phyloP scores from a whole-genome alignment of 2,329 filamentous ascomycete genomes.

The Verticillium nubilum region DNA sequence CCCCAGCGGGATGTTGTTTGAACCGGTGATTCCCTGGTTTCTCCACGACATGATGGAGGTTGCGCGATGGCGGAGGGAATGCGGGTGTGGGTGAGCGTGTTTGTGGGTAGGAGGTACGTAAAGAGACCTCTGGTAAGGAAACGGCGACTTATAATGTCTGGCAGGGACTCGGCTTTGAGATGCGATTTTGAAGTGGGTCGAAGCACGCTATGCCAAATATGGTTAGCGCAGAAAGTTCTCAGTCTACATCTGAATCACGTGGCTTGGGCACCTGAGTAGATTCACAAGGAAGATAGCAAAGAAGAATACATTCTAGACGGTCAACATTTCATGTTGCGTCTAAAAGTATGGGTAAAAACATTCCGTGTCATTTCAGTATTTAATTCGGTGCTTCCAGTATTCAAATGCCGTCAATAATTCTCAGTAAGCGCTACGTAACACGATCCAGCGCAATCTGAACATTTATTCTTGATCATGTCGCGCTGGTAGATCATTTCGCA shows the following conservation, averaged over 20 bases:
- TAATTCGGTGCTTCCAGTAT: too few relatives aligned
- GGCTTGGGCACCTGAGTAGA: too few relatives aligned
- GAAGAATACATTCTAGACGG: too few relatives aligned
- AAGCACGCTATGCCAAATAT: background rate
- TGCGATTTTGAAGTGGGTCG: background rate
- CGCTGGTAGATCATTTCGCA: constrained; percentile 39
- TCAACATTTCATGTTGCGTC: too few relatives aligned
- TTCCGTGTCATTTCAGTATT: too few relatives aligned
- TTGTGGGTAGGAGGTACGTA: background rate
- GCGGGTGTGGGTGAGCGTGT: background rate
- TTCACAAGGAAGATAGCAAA: too few relatives aligned
- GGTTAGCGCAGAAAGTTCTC: background rate
- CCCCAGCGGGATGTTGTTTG: constrained; percentile 95
- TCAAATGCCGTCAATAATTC: too few relatives aligned
- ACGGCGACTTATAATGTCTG: background rate
- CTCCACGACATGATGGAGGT: constrained; percentile 56
- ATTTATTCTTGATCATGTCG: too few relatives aligned
- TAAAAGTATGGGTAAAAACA: too few relatives aligned
- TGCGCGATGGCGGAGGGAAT: background rate
- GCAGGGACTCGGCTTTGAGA: background rate
- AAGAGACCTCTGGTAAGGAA: background rate
- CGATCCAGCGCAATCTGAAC: too few relatives aligned
- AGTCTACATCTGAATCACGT: too few relatives aligned
- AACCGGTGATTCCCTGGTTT: constrained; percentile 85
- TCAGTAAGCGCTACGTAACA: too few relatives aligned